These are phyloP conservation scores for Ramalina intermedia DNA, from an alignment of 495 filamentous ascomycete genomes.

Conservation along the genomic window DNA sequence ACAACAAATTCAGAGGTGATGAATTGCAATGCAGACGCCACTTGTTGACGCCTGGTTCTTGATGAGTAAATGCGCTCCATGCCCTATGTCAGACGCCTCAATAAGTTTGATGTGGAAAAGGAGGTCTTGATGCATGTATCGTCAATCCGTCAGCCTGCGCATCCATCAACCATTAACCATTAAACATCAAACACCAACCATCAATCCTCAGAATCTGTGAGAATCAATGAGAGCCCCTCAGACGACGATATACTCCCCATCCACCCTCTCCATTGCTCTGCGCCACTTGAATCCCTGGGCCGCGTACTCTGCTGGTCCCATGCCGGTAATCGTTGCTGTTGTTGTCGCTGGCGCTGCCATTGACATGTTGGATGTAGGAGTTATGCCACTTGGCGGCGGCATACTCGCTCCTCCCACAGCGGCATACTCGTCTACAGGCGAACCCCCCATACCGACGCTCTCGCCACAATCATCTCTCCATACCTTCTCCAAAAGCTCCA, in stretches of 20 bases:
- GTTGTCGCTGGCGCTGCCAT: too few species aligned
- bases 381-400: not conserved
- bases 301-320: not conserved
- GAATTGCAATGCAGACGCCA: too few species aligned
- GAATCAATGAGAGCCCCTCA: slow-evolving; percentile 17
- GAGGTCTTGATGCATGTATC: too few species aligned
- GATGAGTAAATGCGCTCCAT: too few species aligned
- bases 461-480: slow-evolving; percentile 44
- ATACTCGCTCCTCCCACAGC: not conserved
- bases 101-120: too few species aligned
- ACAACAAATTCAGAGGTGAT: too few species aligned
- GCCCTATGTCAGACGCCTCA: too few species aligned
- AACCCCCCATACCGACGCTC: not conserved
- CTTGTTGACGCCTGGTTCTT: too few species aligned
- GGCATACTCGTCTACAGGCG: not conserved
- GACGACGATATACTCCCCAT: slow-evolving; percentile 81
- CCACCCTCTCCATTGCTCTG: slow-evolving; percentile 56
- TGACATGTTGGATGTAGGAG: not conserved
- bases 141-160: too few species aligned
- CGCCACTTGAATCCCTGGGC: slow-evolving; percentile 59
- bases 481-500: slow-evolving; percentile 73
- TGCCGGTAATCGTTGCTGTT: not conserved
- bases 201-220: too few species aligned
- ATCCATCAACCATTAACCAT: too few species aligned
- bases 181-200: too few species aligned